Evolutionary conservation across 2,329 filamentous ascomycete genomes (phyloP).

Genomic region (Epichloe festucae): DNA sequence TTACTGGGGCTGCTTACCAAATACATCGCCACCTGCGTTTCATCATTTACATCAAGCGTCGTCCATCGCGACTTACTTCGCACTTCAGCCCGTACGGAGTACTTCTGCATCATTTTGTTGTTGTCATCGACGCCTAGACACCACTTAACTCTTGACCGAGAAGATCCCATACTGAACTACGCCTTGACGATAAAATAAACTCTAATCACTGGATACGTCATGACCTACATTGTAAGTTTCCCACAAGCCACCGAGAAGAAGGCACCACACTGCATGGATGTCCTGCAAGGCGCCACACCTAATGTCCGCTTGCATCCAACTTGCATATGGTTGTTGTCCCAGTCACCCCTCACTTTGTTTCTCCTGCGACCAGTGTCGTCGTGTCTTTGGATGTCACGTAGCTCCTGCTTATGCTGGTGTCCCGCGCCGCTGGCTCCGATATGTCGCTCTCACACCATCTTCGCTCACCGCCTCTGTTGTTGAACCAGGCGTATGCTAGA

Average conservation of each 20-base stretch:
- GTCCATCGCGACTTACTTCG: not conserved
- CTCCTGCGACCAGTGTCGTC: not conserved
- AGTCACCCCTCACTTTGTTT: not conserved
- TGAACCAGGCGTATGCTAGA: not conserved
- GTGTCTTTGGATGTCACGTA: not conserved
- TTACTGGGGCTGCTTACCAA: not conserved
- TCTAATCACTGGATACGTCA: slow-evolving; percentile 19
- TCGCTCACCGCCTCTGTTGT: slow-evolving; percentile 6
- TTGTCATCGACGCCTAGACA: slow-evolving; percentile 2
- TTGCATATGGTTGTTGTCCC: slow-evolving; percentile 3
- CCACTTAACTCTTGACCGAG: slow-evolving; percentile 6
- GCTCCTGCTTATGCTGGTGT: slow-evolving; percentile 2
- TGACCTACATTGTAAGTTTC: slow-evolving; percentile 28
- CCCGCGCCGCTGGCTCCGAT: slow-evolving; percentile 3
- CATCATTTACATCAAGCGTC: not conserved
- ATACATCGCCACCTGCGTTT: not conserved
- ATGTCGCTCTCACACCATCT: slow-evolving; percentile 7
- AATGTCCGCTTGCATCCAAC: not conserved
- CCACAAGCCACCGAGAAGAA: not conserved
- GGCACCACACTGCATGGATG: slow-evolving; percentile 11
- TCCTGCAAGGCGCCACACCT: slow-evolving; percentile 8
- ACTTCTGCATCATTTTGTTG: slow-evolving; percentile 1
- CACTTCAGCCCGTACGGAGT: not conserved
- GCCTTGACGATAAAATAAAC: slow-evolving; percentile 9
- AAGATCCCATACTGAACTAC: slow-evolving; percentile 1